Evolutionary conservation across 2,329 filamentous ascomycete species (phyloP), one percentile per base, ranked within the genome.

Genomic region (Neocucurbitaria cava): DNA sequence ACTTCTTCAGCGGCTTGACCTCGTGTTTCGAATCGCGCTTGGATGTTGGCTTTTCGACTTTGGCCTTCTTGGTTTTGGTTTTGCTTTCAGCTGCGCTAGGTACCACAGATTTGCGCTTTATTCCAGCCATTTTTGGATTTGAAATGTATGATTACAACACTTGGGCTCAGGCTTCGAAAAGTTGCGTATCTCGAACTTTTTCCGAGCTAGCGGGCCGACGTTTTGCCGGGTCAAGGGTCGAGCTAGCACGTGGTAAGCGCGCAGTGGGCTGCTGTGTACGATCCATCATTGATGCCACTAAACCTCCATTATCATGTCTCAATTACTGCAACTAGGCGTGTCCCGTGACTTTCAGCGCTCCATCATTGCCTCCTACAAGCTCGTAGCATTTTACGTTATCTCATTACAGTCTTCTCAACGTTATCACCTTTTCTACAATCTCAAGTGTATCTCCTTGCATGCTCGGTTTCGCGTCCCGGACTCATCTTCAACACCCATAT

Each of bases 1-100:
- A 64, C 53, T 64, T 62, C 56, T 75, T 72, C 30, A 53, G 46
- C 10, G 63, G 62, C 54, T 67, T 69, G 33, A 65, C 60, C 26
- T 56, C 63, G 49, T 69, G 61, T 46, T 69, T 68, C 38, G 65
- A 60, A 18, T 62, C 58, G 42, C 56, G 57, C 56, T 73, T 75
- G 21, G 63, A 62, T 5, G 64, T 48, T 8, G 67, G 46, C 57
- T 76, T 75, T 30, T 73, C 70, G 31, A 71, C 63, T 58, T 74
- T 75, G 48, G 63, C 64, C 49, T 78, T 79, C 61, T 81, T 82
- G 54, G 56, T 67, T 39, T 68, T 70, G 23, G 33, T 39, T 51
- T 68, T 69, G 31, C 38, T 42, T 7, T 70, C 68, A 13, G 59
- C 33, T 15, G 57, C 61, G 30, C 59, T 53, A 26, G 59, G 20